Base-by-base conservation (phyloP, 2,329 filamentous ascomycete genomes). In the Hypoxylon sp. region DNA sequence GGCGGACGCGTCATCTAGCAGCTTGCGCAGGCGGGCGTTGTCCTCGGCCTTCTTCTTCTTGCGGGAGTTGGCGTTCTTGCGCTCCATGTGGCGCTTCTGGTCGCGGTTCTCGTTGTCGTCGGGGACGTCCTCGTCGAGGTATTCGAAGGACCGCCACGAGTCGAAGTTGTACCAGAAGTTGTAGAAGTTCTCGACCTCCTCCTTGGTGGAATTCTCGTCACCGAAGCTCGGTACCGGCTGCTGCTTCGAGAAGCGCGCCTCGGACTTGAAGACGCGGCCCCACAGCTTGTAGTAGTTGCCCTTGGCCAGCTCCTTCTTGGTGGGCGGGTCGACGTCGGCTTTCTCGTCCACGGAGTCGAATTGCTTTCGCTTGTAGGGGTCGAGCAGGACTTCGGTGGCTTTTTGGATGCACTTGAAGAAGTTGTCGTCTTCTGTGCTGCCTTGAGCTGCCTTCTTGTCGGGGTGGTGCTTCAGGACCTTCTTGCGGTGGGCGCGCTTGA, bases 361-460 rank as follows among this genome's bases (percentile, higher is more conserved):
- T 83, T 99, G 96, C 65, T 94, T 91, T 69, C 96, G 93, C 85
- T 93, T 97, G 80, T 91, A 87, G 56, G 96, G 96, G 84, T 99
- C 96, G 61, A 93, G 88, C 17, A 99, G 92, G 57, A 98, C 88
- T 78, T 99, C 96, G 76, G 92, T 95, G 64, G 96, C 96, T 83
- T 98, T 98, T 81, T 99, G 97, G 81, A 99, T 99, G 83, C 97
- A 99, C 88, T 99, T 99, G 92, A 99, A 99, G 87, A 99, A 99
- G 81, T 92, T 93, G 82, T 99, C 96, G 82, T 98, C 95, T 77
- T 98, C 94, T 74, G 89, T 88, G 76, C 89, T 88, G 69, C 96
- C 96, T 52, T 91, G 88, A 29, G 96, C 96, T 15, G 97, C 96
- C 86, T 97, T 97, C 91, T 99, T 99, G 82, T 99, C 96, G 69